Evolutionary conservation across 176 grass and related monocot species (phyloP).

Genomic region (Rhynchospora pubera): DNA sequence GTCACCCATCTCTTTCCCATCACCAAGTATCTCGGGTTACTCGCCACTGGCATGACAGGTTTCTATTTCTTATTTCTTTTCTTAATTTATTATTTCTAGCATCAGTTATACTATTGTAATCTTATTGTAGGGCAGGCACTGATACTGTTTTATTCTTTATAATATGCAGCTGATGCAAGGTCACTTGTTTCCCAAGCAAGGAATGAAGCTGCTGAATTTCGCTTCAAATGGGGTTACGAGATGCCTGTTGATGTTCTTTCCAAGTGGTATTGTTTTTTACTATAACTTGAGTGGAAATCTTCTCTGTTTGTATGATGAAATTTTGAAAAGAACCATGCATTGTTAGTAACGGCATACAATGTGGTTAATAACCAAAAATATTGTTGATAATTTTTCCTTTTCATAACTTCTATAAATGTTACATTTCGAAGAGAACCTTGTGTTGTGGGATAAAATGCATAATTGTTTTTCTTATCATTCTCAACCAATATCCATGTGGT

Average conservation of each 20-base stretch:
- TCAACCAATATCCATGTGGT: neutral
- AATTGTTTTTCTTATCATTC: neutral
- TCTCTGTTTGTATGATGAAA: neutral
- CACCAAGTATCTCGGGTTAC: constrained; percentile 73
- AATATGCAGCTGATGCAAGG: constrained; percentile 78
- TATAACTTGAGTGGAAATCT: neutral
- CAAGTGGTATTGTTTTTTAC: constrained; percentile 51
- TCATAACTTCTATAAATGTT: too few species aligned
- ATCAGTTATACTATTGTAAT: constrained; percentile 1
- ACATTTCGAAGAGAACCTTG: too few species aligned
- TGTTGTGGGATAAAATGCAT: neutral
- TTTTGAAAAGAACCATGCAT: neutral
- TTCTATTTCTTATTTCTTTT: neutral
- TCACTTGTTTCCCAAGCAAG: constrained; percentile 97
- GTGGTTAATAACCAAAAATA: too few species aligned
- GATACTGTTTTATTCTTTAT: neutral
- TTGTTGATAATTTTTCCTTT: too few species aligned
- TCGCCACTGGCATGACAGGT: constrained; percentile 97
- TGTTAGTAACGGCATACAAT: too few species aligned
- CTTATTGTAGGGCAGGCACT: neutral
- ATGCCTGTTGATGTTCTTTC: constrained; percentile 95
- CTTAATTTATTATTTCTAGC: neutral
- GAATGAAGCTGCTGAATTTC: constrained; percentile 96
- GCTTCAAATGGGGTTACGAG: constrained; percentile 99
- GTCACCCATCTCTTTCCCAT: constrained; percentile 81